Evolutionary conservation across 805 yeast species (phyloP), one percentile per base, ranked within the genome.

Genomic region (Ogataea paraovalis): DNA sequence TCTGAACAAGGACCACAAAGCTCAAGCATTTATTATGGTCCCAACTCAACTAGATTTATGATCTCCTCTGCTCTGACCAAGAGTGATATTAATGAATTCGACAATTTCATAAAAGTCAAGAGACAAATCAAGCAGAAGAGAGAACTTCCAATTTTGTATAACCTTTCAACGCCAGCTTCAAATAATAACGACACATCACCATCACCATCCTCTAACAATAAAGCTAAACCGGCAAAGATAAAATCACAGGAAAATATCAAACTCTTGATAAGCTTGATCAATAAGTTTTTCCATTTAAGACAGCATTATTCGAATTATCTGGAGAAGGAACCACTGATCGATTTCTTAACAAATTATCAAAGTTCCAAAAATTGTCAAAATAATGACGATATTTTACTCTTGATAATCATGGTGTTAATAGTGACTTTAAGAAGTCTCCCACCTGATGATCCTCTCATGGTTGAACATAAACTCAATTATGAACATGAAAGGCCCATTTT

Each of bases 21-120:
- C 69, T 51, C 67, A 72, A 20, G 60, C 27, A 74, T 73, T 47
- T 77, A 72, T 52, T 77, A 74, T 54, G 80, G 80, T 0, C 80
- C 82, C 1, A 75, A 70, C 49, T 73, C 78, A n/a, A 68, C 75
- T 6, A 61, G 64, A 37, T 75, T 64, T 54, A 76, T 76, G 80
- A 69, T 75, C 34, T 71, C 71, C 32, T 58, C 68, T 2, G 47
- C 64, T 4, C 41, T 58, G 16, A 54, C 58, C 3, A 51, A 50
- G 3, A 62, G 70, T 41, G 60, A 62, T 16, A 52, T 56, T 9
- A 49, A 48, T 20, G 65, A 66, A 16, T 57, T 62, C 22, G 66
- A 57, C 42, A 53, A 59, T 38, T 57, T 56, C 38, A 57, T 65
- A 38, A 59, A 58, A 42, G 65, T 59, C 27, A 62, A 56, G 47